Base-by-base conservation (phyloP, 345 rosid species). In the Eucalyptus microcorys region DNA sequence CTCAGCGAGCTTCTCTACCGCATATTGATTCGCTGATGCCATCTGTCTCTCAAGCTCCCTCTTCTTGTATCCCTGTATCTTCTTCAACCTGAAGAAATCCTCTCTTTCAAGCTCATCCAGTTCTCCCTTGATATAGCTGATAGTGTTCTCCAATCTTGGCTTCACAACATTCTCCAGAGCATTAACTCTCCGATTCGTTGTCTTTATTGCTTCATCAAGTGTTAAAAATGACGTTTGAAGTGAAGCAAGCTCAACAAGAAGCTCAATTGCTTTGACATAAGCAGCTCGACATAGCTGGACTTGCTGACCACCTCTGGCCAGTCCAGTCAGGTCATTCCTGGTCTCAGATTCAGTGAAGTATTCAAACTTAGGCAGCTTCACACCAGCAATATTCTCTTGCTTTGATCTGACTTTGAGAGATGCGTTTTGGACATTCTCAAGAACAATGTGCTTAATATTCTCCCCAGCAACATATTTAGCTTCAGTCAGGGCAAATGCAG, bases 91-190 rank as follows among this genome's bases (percentile, higher is more conserved):
- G 79, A 89, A 89, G 87, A 89, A 89, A 68, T 89, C 90, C 86
- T 89, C 90, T 81, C 90, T 89, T 30, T 89, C 90, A 34, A 89
- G 90, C 59, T 89, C 90, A 50, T 89, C 90, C 80, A 89, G 57
- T 88, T 89, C 90, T 14, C 64, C 90, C 85, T 89, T 89, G 57
- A 89, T 89, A 71, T 89, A 89, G 85, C 34, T 87, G 53, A 89
- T 89, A 21, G 90, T 89, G 81, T 89, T 89, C 87, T 89, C 90
- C 86, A 89, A 47, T 71, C 88, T 87, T 16, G 90, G 90, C 88
- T 89, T 89, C 90, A 89, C 90, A 16, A 89, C 90, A 87, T 89
- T 89, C 88, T 89, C 90, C 45, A 89, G 87, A 76, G 90, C 90
- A 61, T 89, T 89, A 8, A 89, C 90, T 71, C 90, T 89, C 59